These are phyloP conservation scores for Aspergillus fumigatus DNA, from an alignment of 2,329 filamentous ascomycete species.

Conservation along the genomic window DNA sequence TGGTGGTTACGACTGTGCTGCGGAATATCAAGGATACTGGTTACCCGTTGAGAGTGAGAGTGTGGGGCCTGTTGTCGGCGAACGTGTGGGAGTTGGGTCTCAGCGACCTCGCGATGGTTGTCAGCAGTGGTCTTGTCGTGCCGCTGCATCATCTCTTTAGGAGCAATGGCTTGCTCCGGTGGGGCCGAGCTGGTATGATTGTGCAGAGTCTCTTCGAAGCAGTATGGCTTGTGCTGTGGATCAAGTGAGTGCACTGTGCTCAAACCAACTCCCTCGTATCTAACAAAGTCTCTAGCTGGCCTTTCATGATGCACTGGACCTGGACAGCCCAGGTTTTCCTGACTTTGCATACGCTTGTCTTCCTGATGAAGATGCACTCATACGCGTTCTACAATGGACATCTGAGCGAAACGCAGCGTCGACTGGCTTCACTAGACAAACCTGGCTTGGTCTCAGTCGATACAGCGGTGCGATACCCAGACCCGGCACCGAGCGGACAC, in stretches of 20 bases:
- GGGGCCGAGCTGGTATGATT: conserved; percentile 71
- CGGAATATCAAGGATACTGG: conserved; percentile 93
- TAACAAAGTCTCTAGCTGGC: conserved; percentile 50
- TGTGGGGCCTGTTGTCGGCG: conserved; percentile 82
- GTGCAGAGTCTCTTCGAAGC: conserved; percentile 80
- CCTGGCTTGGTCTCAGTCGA: conserved; percentile 59
- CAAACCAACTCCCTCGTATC: neutral
- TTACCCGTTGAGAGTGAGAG: conserved; percentile 74
- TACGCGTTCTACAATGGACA: conserved; percentile 99
- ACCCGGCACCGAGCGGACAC: conserved; percentile 37
- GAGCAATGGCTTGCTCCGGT: conserved; percentile 57
- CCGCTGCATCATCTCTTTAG: conserved; percentile 69
- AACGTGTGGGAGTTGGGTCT: conserved; percentile 84
- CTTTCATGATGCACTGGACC: conserved; percentile 82
- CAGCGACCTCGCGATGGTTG: conserved; percentile 81
- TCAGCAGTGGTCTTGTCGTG: conserved; percentile 65
- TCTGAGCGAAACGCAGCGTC: conserved; percentile 77
- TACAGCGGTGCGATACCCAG: conserved; percentile 73
- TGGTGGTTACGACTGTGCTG: conserved; percentile 91
- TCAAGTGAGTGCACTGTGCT: conserved; percentile 47
- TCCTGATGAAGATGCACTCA: conserved; percentile 99
- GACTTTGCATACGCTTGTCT: conserved; percentile 79
- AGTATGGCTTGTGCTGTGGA: conserved; percentile 77
- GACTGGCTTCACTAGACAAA: conserved; percentile 76
- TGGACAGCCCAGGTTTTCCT: conserved; percentile 98